Evolutionary conservation across 2,329 filamentous ascomycete genomes (phyloP).

Genomic region (Tolypocladium sp.): DNA sequence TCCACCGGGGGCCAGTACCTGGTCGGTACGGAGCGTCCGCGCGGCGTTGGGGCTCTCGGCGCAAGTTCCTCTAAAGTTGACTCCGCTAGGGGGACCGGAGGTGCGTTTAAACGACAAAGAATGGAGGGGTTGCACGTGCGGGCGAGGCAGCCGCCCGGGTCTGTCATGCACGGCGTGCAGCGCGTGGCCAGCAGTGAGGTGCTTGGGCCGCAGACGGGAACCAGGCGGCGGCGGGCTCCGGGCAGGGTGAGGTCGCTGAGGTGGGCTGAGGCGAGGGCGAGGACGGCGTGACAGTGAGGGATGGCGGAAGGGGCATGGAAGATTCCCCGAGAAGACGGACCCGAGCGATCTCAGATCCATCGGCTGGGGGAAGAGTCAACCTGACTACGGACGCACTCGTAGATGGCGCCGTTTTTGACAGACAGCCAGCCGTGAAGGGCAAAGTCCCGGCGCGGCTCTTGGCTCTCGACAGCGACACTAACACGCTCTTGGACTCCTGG

Average conservation of each 20-base stretch:
- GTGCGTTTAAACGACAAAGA: neutral
- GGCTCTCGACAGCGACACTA: neutral
- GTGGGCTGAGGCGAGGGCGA: neutral
- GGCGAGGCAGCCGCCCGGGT: neutral
- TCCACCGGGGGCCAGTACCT: neutral
- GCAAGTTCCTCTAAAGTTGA: slow-evolving; percentile 7
- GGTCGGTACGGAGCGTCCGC: neutral
- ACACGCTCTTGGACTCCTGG: neutral
- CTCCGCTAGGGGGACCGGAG: slow-evolving; percentile 1
- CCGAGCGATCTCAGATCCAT: neutral
- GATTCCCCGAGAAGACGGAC: neutral
- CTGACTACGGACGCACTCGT: too few species aligned
- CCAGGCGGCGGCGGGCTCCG: neutral
- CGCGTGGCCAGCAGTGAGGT: neutral
- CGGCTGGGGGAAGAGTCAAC: neutral
- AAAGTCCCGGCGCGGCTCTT: neutral
- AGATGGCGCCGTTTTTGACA: neutral
- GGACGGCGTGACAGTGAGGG: neutral
- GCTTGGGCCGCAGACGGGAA: neutral
- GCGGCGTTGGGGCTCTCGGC: neutral
- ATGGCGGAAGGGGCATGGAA: neutral
- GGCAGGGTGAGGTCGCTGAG: neutral
- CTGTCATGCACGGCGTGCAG: neutral
- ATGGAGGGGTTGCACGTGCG: neutral
- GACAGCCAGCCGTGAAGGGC: neutral